phyloP scores from a whole-genome alignment of 768 basidiomycete species.

The Calocybe gangraenosa region DNA sequence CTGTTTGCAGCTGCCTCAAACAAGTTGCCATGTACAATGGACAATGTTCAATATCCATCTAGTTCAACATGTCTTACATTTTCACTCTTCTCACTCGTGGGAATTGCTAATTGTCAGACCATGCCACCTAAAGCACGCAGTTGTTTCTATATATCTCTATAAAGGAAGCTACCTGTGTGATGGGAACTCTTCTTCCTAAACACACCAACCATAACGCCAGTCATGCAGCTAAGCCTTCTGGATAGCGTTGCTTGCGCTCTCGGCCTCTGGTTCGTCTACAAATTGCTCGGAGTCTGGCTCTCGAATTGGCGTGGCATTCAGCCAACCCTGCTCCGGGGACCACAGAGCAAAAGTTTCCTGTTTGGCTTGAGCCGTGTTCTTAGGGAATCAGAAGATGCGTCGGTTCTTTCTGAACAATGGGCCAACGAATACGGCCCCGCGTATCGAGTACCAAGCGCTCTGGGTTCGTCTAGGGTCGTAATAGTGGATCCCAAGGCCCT shows the following conservation, averaged over 20 bases:
- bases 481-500: slow-evolving; percentile 48
- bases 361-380: slow-evolving; percentile 34
- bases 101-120: no score
- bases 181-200: neutral
- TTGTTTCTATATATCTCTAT: neutral
- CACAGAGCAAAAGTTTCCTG: slow-evolving; percentile 34
- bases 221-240: slow-evolving; percentile 3
- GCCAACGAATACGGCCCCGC: slow-evolving; percentile 42
- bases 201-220: slow-evolving; percentile 1
- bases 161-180: neutral
- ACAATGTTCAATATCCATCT: no score
- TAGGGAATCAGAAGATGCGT: slow-evolving; percentile 23
- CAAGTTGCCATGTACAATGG: no score
- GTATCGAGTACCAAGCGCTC: slow-evolving; percentile 32
- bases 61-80: no score
- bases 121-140: no score
- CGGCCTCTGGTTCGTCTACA: slow-evolving; percentile 4
- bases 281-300: slow-evolving; percentile 1
- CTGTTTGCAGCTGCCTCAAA: no score
- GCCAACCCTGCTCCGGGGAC: slow-evolving; percentile 38
- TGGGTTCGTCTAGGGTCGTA: slow-evolving; percentile 31
- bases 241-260: slow-evolving; percentile 8
- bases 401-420: slow-evolving; percentile 42
- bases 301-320: slow-evolving; percentile 1
- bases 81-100: no score